Conservation (phyloP, 2,329 filamentous ascomycete species). For the Sporothrix luriei region DNA sequence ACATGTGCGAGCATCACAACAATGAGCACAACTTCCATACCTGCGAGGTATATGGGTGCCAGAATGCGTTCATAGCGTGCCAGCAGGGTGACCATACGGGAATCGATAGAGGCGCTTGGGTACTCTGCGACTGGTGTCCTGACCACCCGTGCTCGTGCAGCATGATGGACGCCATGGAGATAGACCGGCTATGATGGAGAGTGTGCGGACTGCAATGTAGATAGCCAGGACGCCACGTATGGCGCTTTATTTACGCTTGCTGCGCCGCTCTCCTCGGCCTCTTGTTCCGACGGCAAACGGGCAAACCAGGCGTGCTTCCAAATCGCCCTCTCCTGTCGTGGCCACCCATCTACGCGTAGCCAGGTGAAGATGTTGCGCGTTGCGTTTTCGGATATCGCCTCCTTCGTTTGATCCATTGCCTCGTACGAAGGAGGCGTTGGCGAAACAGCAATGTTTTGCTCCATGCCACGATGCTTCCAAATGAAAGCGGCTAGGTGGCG, state of each 20-base stretch:
- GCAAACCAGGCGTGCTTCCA: conserved; percentile 39
- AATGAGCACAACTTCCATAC: conserved; percentile 22
- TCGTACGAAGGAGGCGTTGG: conserved; percentile 28
- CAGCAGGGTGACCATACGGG: neutral
- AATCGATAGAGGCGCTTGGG: neutral
- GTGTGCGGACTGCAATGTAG: conserved; percentile 2
- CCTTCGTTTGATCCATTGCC: conserved; percentile 33
- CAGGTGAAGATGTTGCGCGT: conserved; percentile 42
- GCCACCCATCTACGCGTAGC: conserved; percentile 39
- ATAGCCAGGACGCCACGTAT: conserved; percentile 1
- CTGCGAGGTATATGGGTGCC: conserved; percentile 13
- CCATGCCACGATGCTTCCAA: neutral
- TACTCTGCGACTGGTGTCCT: conserved; percentile 17
- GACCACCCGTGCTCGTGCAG: conserved; percentile 11
- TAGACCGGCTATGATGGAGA: neutral
- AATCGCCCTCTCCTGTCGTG: conserved; percentile 37
- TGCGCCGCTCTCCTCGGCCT: conserved; percentile 32
- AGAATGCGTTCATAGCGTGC: conserved; percentile 9
- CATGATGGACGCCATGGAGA: conserved; percentile 4
- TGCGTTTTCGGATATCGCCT: conserved; percentile 39
- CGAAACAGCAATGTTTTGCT: conserved; percentile 21
- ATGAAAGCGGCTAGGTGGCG: too few relatives aligned
- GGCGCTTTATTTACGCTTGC: neutral
- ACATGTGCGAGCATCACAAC: too few relatives aligned
- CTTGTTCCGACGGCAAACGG: conserved; percentile 37